Evolutionary conservation across 73 alveolate genomes (phyloP), one percentile per base, ranked within the genome.

Genomic region (Symbiodinium natans): DNA sequence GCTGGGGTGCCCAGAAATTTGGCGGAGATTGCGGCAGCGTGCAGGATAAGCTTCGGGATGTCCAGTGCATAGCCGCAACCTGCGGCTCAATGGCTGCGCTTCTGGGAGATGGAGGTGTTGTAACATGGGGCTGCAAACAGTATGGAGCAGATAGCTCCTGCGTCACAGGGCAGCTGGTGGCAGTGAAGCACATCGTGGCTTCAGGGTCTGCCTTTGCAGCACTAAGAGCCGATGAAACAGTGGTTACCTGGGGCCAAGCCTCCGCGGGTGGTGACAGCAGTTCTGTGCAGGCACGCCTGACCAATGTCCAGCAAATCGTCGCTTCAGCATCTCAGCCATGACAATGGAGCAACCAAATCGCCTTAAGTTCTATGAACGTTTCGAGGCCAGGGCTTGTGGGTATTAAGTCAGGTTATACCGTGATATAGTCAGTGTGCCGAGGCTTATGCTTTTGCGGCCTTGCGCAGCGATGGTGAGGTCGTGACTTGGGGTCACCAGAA

Each of bases 401-500:
- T n/a, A n/a, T n/a, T n/a, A n/a, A n/a, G n/a, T n/a, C n/a, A n/a
- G n/a, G n/a, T n/a, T n/a, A n/a, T n/a, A n/a, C n/a, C n/a, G n/a
- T n/a, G n/a, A n/a, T n/a, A n/a, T n/a, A n/a, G n/a, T n/a, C n/a
- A n/a, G n/a, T n/a, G n/a, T n/a, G n/a, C n/a, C 27, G 80, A 63
- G 80, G 80, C 80, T 27, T 63, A 63, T 23, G 80, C 80, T 9
- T 63, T 63, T 29, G 80, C 80, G 19, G 80, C 80, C 27, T 29
- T 63, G 80, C 80, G 80, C 19, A 63, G 80, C 36, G 80, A 63
- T 63, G 80, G 80, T 9, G 80, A 63, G 80, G 80, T 63, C 36
- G 80, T 63, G 33, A 63, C 80, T 63, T 63, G 80, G 80, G 80
- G 80, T n/a, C 80, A 29, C 17, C 17, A 52, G 8, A n/a, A 23